phyloP scores from a whole-genome alignment of 352 stramenopile species.

The Lagenidium giganteum region DNA sequence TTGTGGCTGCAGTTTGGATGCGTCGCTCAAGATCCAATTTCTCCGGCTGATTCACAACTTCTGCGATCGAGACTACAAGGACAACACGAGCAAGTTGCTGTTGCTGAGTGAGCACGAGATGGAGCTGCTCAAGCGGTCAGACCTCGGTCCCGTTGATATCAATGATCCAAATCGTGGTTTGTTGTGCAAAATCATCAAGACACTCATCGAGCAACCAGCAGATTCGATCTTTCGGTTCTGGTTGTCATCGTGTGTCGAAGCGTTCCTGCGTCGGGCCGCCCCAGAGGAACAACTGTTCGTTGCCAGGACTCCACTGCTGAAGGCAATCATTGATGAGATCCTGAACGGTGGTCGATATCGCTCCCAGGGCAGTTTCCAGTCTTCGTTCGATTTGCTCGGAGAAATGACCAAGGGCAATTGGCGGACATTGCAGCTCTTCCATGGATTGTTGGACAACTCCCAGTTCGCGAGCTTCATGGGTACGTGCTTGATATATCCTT shows the following conservation, averaged over 20 bases:
- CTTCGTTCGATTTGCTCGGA: constrained; percentile 92
- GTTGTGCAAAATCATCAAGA: constrained; percentile 84
- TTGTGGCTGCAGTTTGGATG: constrained; percentile 93
- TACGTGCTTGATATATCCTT: too few relatives aligned
- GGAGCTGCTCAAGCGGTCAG: constrained; percentile 31
- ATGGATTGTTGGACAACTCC: constrained; percentile 68
- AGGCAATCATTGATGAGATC: constrained; percentile 82
- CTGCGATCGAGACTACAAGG: constrained; percentile 89
- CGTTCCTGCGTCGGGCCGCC: constrained; percentile 84
- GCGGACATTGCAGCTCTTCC: constrained; percentile 80
- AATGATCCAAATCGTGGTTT: constrained; percentile 67
- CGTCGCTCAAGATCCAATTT: constrained; percentile 92
- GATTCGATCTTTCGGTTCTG: constrained; percentile 95
- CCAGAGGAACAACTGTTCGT: constrained; percentile 88
- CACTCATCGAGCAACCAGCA: constrained; percentile 83
- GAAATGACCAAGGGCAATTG: constrained; percentile 93
- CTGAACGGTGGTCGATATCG: constrained; percentile 66
- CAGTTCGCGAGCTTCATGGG: constrained; percentile 86
- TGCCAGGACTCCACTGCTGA: constrained; percentile 77
- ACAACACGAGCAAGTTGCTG: constrained; percentile 63
- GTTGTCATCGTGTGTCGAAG: constrained; percentile 92
- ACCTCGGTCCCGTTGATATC: constrained; percentile 35
- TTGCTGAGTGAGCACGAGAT: constrained; percentile 60
- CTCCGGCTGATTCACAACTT: constrained; percentile 94
- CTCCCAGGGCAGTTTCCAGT: constrained; percentile 91